Base-by-base conservation (phyloP, 2,329 filamentous ascomycete genomes). In the Fusarium odoratissimum region DNA sequence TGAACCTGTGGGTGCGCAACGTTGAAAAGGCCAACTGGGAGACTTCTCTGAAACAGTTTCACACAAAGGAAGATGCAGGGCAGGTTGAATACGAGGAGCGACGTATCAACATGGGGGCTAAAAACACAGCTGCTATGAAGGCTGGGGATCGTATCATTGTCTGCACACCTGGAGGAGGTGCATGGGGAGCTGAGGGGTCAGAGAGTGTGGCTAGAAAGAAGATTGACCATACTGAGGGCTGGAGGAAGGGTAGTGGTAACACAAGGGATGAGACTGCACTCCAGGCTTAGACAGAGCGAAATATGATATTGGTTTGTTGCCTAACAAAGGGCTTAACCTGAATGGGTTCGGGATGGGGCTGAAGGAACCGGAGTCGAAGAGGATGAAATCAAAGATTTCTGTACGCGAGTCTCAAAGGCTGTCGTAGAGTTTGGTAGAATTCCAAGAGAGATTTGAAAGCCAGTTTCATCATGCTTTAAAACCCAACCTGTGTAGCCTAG, bases 1-100 rank as follows among this genome's bases (percentile, higher is more conserved):
- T 95, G 69, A 98, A 98, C 75, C 84, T 97, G 49, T 98, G 95
- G 95, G 91, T 97, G 37, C 86, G 93, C 12, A 91, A 89, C 68
- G 91, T 95, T 59, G 84, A 86, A 73, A 90, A 89, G 80, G 83
- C 83, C 3, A 85, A 85, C 75, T 86, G 85, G 79, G 85, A 86
- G 80, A 80, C 82, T 65, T 83, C 83, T 23, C 78, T 84, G 59
- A 82, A 80, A 72, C 75, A 80, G 64, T 77, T 86, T 41, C 81
- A 83, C 40, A 78, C 77, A 33, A 77, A 75, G 8, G 76, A 79
- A 19, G 78, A 79, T 3, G 75, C 78, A 0, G 80, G 77, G 0
- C 81, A 82, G 16, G 77, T 78, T 11, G 86, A 88, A 70, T 87
- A 86, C 76, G 85, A 90, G 79, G 87, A 91, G 79, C 84, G 91